Evolutionary conservation across 2,329 filamentous ascomycete species (phyloP), one percentile per base, ranked within the genome.

Genomic region (Monascus ruber): DNA sequence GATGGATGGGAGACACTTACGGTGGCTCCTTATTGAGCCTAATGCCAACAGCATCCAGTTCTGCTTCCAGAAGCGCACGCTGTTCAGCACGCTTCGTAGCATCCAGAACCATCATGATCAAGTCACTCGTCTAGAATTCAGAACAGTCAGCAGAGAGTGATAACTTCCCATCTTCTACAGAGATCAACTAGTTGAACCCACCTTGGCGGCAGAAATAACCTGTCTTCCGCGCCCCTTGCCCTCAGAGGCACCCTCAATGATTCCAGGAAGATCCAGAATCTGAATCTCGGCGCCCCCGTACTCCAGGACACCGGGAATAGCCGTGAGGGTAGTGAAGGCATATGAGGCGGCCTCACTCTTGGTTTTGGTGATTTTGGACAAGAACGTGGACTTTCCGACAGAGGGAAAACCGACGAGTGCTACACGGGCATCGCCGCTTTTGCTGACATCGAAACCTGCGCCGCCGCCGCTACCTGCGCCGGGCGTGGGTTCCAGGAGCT

Each of bases 331-430:
- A 7, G 91, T 98, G 76, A 98, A 98, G 41, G 89, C 81, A 60
- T 98, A 98, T 0, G 91, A 85, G 1, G 91, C 91, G 26, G 95
- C 87, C 62, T 95, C 89, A 37, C 87, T 94, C 57, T 86, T 87
- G 31, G 93, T 98, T 68, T 94, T 96, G 36, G 91, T 98, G 60
- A 98, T 93, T 59, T 96, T 95, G 36, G 88, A 95, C n/a, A 98
- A 64, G 59, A 98, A 96, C 0, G 91, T 98, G 2, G 91, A 98
- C 70, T 98, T 98, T 61, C 91, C 91, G 37, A 98, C 91, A 0
- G 93, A 98, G 0, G 93, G 91, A 54, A 98, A 98, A n/a, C 91
- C 91, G 39, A 98, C 93, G 2, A 98, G 77, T 1, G 93, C 87
- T 66, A 98, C 96, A 55, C 91, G 80, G 9, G 91, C 91, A 70